Percentiles rank a stretch among this genome's conserved stretches.
phyloP scores from a whole-genome alignment of 2,329 filamentous ascomycete species.

The Juglanconis sp. region DNA sequence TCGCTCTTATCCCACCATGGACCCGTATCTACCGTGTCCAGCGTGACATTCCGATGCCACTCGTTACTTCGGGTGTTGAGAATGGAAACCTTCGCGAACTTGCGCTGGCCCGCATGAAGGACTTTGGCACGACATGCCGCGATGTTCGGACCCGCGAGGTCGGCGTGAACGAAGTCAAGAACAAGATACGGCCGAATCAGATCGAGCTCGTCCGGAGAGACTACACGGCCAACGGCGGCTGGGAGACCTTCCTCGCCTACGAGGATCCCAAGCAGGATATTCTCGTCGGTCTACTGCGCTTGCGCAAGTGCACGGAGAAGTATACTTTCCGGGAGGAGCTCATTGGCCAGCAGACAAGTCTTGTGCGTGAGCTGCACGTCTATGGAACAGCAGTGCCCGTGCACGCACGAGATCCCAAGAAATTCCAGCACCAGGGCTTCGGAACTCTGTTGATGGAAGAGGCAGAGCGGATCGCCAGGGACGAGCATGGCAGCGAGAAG shows the following conservation, averaged over 20 bases:
- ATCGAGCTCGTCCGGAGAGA: slow-evolving; percentile 92
- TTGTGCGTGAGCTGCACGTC: slow-evolving; percentile 92
- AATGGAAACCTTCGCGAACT: slow-evolving; percentile 95
- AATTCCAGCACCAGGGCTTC: slow-evolving; percentile 98
- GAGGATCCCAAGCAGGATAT: slow-evolving; percentile 99
- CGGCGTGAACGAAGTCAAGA: slow-evolving; percentile 97
- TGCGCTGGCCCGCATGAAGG: slow-evolving; percentile 95
- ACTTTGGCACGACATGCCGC: slow-evolving; percentile 94
- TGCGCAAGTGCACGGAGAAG: slow-evolving; percentile 86
- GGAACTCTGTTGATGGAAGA: slow-evolving; percentile 97
- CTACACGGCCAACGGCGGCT: slow-evolving; percentile 92
- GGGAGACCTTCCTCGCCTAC: slow-evolving; percentile 98
- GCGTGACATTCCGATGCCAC: slow-evolving; percentile 98
- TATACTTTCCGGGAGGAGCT: slow-evolving; percentile 92
- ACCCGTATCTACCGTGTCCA: slow-evolving; percentile 98
- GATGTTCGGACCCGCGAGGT: slow-evolving; percentile 96
- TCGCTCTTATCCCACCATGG: slow-evolving; percentile 94
- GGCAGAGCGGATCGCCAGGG: slow-evolving; percentile 88
- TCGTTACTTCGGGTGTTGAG: slow-evolving; percentile 97
- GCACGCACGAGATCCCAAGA: slow-evolving; percentile 88
- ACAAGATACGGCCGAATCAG: slow-evolving; percentile 95
- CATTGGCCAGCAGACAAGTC: slow-evolving; percentile 78
- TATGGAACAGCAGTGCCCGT: slow-evolving; percentile 98
- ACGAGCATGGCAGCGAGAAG: slow-evolving; percentile 92
- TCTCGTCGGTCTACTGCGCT: slow-evolving; percentile 80